phyloP scores from a whole-genome alignment of 2,329 filamentous ascomycete species.

The Blastomyces silverae region DNA sequence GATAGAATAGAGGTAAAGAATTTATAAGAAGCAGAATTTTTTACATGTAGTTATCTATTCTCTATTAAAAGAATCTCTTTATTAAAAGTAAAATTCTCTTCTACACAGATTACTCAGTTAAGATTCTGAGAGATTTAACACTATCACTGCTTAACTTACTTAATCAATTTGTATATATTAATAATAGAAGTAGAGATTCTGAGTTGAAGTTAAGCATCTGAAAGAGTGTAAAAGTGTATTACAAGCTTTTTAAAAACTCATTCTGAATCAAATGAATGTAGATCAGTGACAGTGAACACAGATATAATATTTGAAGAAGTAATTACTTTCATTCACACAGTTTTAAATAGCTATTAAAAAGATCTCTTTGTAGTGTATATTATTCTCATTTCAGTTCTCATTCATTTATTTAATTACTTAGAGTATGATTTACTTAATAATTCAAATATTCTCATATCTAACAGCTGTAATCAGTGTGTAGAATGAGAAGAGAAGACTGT shows the following conservation, averaged over 20 bases:
- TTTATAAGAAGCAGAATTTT: too few relatives aligned
- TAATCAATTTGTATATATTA: too few relatives aligned
- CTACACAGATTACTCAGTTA: too few relatives aligned
- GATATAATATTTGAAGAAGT: constrained; percentile 12
- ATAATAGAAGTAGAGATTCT: too few relatives aligned
- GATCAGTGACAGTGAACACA: constrained; percentile 3
- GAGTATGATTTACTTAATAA: constrained; percentile 1
- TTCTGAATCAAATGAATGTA: constrained; percentile 6
- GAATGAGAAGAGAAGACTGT: constrained; percentile 13
- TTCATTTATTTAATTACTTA: neutral
- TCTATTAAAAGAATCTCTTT: too few relatives aligned
- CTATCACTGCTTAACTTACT: too few relatives aligned
- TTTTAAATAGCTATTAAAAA: constrained; percentile 14
- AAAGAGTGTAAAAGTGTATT: too few relatives aligned
- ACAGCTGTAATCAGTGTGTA: constrained; percentile 13
- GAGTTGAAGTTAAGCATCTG: too few relatives aligned
- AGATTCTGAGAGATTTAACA: too few relatives aligned
- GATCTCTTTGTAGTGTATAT: constrained; percentile 9
- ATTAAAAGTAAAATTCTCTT: too few relatives aligned
- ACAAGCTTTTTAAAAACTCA: constrained; percentile 1
- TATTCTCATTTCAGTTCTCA: constrained; percentile 2
- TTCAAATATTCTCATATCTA: constrained; percentile 17
- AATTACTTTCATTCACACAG: neutral
- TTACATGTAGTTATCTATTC: neutral
- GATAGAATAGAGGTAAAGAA: too few relatives aligned